Evolutionary conservation across 169 alveolate species (phyloP), one percentile per base, ranked within the genome.

Genomic region (Cryptosporidium xiaoi): DNA sequence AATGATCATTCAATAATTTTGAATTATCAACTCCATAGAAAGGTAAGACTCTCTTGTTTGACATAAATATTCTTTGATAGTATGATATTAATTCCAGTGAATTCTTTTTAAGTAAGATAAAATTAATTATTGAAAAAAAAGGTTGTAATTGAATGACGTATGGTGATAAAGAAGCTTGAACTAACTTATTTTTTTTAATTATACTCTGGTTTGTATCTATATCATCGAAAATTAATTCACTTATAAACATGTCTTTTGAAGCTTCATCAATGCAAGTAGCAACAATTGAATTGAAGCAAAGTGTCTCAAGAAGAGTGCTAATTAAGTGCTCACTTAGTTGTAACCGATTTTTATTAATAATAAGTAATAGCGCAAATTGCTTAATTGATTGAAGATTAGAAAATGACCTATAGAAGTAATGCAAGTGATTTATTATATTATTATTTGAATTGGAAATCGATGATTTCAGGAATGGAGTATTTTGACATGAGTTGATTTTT

Each of bases 141-240:
- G 87, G 34, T n/a, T 51, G 56, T 16, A 29, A 58, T 16, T 62
- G 77, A 56, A 20, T 58, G 18, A 60, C 18, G 13, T 4, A 27
- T 31, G 60, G 71, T 6, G 87, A 13, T 58, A 62, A 44, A 13
- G 44, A 20, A 4, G 36, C 7, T 40, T 56, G 87, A 15, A 62
- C 64, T 48, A 62, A 46, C 50, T 62, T 77, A 53, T 69, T 69
- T 16, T 69, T 69, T 56, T 69, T 69, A 5, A 69, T 34, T 16
- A 34, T 55, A 3, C 58, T 69, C 12, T 69, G 83, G 27, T 7
- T 69, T 6, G 68, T 16, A 33, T 53, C 50, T 13, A 53, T 16
- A 10, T 69, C 67, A 15, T 69, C 83, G 51, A 69, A 69, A 33
- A 69, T 53, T 51, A 69, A 56, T 56, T 69, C 83, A 53, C 51